These are phyloP conservation scores for Cercophora samala DNA, from an alignment of 495 filamentous ascomycete genomes.

Conservation along the genomic window DNA sequence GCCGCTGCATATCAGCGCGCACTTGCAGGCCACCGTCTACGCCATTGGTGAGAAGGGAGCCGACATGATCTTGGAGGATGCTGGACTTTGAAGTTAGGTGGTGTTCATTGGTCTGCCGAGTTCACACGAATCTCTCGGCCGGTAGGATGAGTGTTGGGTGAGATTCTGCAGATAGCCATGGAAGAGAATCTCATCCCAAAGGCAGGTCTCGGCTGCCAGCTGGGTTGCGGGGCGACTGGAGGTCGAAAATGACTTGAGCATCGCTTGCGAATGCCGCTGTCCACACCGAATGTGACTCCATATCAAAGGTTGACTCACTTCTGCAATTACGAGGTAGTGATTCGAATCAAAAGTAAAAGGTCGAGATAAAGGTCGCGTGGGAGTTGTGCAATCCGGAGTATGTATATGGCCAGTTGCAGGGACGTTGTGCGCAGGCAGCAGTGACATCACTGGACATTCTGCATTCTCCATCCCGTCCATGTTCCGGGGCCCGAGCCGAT, in stretches of 20 bases:
- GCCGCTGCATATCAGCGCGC: constrained; percentile 47
- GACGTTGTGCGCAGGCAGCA: no score
- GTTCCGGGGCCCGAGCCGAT: not conserved
- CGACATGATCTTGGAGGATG: constrained; percentile 41
- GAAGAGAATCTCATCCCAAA: not conserved
- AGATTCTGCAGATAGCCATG: not conserved
- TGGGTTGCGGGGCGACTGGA: not conserved
- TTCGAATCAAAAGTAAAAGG: not conserved
- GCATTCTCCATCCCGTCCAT: not conserved
- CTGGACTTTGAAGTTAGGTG: not conserved
- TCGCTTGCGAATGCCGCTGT: not conserved
- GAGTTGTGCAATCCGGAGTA: not conserved
- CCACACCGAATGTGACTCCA: not conserved
- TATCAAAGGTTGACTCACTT: not conserved
- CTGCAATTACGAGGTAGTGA: not conserved
- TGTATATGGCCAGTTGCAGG: not conserved
- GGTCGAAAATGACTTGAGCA: not conserved
- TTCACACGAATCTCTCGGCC: not conserved
- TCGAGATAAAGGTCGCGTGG: not conserved
- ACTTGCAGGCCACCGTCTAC: constrained; percentile 51
- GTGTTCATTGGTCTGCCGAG: not conserved
- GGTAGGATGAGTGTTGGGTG: not conserved
- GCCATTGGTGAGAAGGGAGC: constrained; percentile 56
- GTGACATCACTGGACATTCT: not conserved
- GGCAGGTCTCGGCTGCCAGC: not conserved